A percentile compares a stretch with the other conserved stretches of the same genome.
Conservation (phyloP, 352 stramenopile species). For the Globisporangium barbulae region DNA sequence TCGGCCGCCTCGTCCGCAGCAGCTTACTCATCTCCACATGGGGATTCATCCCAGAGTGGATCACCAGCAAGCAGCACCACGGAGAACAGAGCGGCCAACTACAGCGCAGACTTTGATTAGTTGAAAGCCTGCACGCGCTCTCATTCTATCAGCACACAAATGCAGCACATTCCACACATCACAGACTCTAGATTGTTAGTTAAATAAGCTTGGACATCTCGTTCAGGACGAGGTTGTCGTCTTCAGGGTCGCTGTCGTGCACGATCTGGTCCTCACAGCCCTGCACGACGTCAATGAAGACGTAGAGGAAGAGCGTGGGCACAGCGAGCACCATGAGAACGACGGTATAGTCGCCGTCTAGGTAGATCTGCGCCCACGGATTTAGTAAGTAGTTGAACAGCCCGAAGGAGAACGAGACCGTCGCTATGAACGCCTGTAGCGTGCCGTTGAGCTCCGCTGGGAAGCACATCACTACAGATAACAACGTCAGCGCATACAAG, state of each 20-base stretch:
- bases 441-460: conserved; percentile 72
- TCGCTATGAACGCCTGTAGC: conserved; percentile 73
- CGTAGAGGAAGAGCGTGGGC: conserved; percentile 57
- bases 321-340: conserved; percentile 49
- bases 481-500: not conserved
- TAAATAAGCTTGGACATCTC: conserved; percentile 51
- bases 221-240: conserved; percentile 17
- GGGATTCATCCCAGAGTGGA: not conserved
- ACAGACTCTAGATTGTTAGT: conserved; percentile 1
- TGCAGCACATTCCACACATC: not conserved
- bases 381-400: conserved; percentile 77
- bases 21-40: conserved; percentile 12
- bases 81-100: conserved; percentile 22
- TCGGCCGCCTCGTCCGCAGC: conserved; percentile 10
- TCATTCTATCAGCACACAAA: not conserved
- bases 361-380: conserved; percentile 65
- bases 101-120: conserved; percentile 65
- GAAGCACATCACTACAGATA: conserved; percentile 72
- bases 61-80: not conserved
- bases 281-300: conserved; percentile 59
- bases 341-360: conserved; percentile 63
- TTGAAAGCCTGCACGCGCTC: no score
- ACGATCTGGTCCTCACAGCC: conserved; percentile 62
- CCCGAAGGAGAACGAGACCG: conserved; percentile 61
- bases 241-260: conserved; percentile 24